Evolutionary conservation across 192 early-diverging fungal genomes (phyloP), one percentile per base, ranked within the genome.

Genomic region (Coemansia sp.): DNA sequence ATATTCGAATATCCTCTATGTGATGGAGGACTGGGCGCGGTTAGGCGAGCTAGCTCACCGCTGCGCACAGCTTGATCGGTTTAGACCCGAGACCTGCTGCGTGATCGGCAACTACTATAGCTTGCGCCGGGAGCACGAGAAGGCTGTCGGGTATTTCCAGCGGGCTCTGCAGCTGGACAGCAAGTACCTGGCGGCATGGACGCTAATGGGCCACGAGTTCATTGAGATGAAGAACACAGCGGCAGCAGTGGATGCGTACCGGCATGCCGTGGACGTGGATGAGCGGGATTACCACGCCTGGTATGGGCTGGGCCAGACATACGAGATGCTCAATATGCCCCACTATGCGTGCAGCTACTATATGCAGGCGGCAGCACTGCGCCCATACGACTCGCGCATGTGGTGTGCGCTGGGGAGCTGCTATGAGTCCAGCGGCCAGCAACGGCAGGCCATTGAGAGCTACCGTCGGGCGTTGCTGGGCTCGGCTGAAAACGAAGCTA

Each of bases 141-240:
- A 92, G 66, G 92, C 96, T 1, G 81, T 96, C 5, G 80, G 86
- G 15, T 93, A 89, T 55, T 94, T 97, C 59, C 86, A 86, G 67
- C 78, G 87, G 6, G 94, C 94, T 0, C 59, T 96, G 11, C 80
- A 90, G 69, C 80, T 99, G 46, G 83, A 94, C 61, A 75, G 81
- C 12, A 79, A 79, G 49, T 92, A 91, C 57, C 63, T 84, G 19
- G 70, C 85, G 3, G 91, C 91, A 1, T 95, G 94, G 90, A 94
- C 91, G 1, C 78, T 99, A 53, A 80, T 98, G 80, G 96, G 94
- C 2, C 94, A 97, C 61, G 92, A 95, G 68, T 96, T 92, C 57
- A 74, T 98, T 30, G 94, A 98, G 64, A 56, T 94, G 59, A 94
- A 94, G 53, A 94, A 94, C 58, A 84, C 87, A 0, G 79, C 90